Evolutionary conservation across 1,284 basidiomycete genomes (phyloP), one percentile per base, ranked within the genome.

Genomic region (Microbotryum lychnidis-dioicae): DNA sequence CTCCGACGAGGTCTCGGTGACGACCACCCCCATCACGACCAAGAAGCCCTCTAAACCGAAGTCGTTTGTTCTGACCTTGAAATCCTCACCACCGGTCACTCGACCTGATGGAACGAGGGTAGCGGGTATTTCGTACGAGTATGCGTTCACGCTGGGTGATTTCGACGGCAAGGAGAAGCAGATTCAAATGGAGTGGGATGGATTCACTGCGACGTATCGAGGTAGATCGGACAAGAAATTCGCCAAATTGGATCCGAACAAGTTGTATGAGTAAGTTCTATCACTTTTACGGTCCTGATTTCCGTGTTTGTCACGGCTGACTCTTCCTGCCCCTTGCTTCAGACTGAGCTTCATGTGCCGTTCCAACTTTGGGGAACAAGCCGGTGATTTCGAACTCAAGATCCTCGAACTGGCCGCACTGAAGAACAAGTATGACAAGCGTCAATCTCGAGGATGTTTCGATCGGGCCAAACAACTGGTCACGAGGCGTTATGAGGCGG

Each of bases 101-200:
- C 62, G 72, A 54, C 75, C 70, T 29, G 76, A 76, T 66, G 77
- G 73, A 0, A 61, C 74, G 48, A 73, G 68, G 64, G 75, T 72
- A 71, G 76, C 77, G 31, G 72, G 74, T 10, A 47, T 77, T 6
- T 73, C 74, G 1, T 80, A 79, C 70, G 79, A 80, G 70, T 76
- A 70, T 51, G 58, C 65, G 20, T 76, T 80, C 62, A 57, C 68
- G 37, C 51, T 72, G 4, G 7, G 12, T 37, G 37, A 50, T 6
- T n/a, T 9, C 4, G 45, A 3, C 25, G 37, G 16, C 21, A 50
- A 23, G 7, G 56, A 45, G 51, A 56, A 56, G 23, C 51, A 44
- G 29, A 61, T 76, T 5, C 57, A 69, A 21, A 72, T 77, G 25
- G 62, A 57, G 3, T 80, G 76, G 75, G 53, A 70, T 18, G 74